These are phyloP conservation scores for Monosporascus cannonballus DNA, from an alignment of 2,329 filamentous ascomycete species.

Conservation along the genomic window DNA sequence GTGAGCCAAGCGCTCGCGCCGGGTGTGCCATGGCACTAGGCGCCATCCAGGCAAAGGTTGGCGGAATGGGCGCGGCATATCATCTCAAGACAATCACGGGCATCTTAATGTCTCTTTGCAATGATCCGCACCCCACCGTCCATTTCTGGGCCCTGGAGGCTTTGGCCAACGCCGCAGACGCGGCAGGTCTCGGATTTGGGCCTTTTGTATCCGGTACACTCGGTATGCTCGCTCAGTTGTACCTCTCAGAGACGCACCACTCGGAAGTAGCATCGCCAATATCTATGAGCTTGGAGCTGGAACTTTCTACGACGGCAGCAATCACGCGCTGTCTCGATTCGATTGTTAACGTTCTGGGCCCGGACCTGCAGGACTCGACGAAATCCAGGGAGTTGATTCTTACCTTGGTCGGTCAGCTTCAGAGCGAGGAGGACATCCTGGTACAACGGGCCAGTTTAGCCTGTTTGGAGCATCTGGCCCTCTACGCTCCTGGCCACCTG, in stretches of 20 bases:
- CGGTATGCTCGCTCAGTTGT: constrained; percentile 90
- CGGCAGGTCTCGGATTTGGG: constrained; percentile 86
- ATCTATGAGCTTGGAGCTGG: constrained; percentile 85
- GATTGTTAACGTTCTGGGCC: constrained; percentile 92
- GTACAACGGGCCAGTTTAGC: constrained; percentile 72
- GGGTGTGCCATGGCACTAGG: constrained; percentile 92
- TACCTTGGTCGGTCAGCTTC: constrained; percentile 77
- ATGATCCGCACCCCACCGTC: constrained; percentile 89
- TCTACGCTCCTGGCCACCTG: constrained; percentile 86
- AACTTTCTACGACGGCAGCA: constrained; percentile 73
- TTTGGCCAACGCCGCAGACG: constrained; percentile 78
- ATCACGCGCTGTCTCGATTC: constrained; percentile 87
- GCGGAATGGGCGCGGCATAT: constrained; percentile 93
- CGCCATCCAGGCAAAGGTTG: constrained; percentile 89
- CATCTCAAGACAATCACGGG: constrained; percentile 97
- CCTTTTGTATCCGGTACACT: constrained; percentile 84
- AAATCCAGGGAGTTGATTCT: constrained; percentile 92
- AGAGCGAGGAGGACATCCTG: constrained; percentile 63
- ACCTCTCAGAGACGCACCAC: constrained; percentile 87
- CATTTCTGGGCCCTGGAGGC: constrained; percentile 96
- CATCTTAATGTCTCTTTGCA: constrained; percentile 95
- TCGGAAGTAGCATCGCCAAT: constrained; percentile 72
- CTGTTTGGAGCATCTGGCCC: constrained; percentile 83
- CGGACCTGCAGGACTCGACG: constrained; percentile 85
- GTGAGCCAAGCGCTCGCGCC: constrained; percentile 86